A percentile compares a stretch with the other conserved stretches of the same genome.
These are phyloP conservation scores for Nicotiana sylvestris DNA, from an alignment of 257 asterid species.

Conservation along the genomic window DNA sequence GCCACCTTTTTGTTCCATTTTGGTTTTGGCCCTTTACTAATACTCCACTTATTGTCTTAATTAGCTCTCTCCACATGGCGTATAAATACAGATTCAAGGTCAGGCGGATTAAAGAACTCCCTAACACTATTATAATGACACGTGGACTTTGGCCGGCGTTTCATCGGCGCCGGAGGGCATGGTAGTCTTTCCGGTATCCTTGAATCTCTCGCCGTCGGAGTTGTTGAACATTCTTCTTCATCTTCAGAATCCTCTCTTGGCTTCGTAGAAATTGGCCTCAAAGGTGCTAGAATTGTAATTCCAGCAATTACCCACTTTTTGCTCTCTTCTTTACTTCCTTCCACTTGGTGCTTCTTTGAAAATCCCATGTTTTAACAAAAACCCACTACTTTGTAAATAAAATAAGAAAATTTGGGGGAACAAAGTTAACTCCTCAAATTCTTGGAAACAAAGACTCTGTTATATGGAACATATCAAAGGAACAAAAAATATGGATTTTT, in stretches of 20 bases:
- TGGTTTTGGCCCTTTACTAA: constrained; percentile 5
- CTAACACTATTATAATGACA: constrained; percentile 50
- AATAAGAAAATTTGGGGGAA: neutral
- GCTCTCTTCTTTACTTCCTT: constrained; percentile 43
- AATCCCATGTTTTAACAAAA: constrained; percentile 40
- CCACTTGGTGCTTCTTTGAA: constrained; percentile 52
- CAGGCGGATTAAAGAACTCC: constrained; percentile 76
- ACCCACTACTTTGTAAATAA: constrained; percentile 1
- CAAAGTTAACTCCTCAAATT: neutral
- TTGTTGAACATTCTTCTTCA: constrained; percentile 43
- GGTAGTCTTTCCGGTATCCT: constrained; percentile 57
- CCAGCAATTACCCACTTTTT: constrained; percentile 71
- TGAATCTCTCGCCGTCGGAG: constrained; percentile 71
- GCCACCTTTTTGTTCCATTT: neutral
- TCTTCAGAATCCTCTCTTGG: constrained; percentile 33
- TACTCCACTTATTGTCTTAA: constrained; percentile 10
- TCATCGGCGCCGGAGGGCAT: constrained; percentile 88
- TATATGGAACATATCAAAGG: neutral
- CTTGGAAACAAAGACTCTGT: neutral
- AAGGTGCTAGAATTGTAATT: constrained; percentile 49
- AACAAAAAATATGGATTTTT: neutral
- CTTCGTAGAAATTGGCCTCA: constrained; percentile 50
- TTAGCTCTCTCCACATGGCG: constrained; percentile 60
- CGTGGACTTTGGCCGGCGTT: constrained; percentile 52
- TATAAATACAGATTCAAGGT: constrained; percentile 68